Base-by-base conservation (phyloP, 2,329 filamentous ascomycete genomes). In the Penicillium polonicum region DNA sequence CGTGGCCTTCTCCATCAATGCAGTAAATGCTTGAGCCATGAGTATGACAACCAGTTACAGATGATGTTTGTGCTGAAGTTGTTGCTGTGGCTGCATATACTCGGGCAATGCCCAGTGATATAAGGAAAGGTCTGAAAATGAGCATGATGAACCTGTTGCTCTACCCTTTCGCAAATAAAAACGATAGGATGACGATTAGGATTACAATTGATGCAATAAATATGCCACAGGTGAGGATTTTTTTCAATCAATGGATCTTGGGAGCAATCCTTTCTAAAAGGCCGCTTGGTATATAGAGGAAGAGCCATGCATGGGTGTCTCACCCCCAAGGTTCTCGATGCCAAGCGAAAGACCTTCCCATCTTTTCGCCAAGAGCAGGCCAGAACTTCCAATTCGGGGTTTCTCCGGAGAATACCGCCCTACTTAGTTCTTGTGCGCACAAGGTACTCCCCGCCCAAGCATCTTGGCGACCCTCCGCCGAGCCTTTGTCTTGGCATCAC, bases 1-100 rank as follows among this genome's bases (percentile, higher is more conserved):
- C 76, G 1, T 70, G 59, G 0, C 75, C 75, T 43, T 67, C 58
- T 5, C 66, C 66, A 19, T 70, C 63, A 25, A 76, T 72, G 52
- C 76, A 77, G 56, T 65, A 73, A 8, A 74, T 71, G 41, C 66
- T 62, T 4, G 57, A 56, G 17, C 71, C 77, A 61, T 84, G 81
- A n/a, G 70, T 68, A 65, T 83, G 81, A 57, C 84, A 86, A 1
- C 72, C 77, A 3, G 82, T 83, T 1, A 85, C 72, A 1, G 80
- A 80, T 1, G 82, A 80, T 10, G 74, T 70, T 31, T 74, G 69
- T 3, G 69, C 70, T 2, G 69, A 65, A 15, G 59, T 48, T 7
- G 74, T 72, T 5, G 71, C 60, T 2, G 63, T 70, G 21, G 71
- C 69, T 4, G 60, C 49, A 67, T 59, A 39, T 65, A 57, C 59